These are phyloP conservation scores for Picea engelmannii DNA, from an alignment of 83 land plant species.

Conservation along the genomic window DNA sequence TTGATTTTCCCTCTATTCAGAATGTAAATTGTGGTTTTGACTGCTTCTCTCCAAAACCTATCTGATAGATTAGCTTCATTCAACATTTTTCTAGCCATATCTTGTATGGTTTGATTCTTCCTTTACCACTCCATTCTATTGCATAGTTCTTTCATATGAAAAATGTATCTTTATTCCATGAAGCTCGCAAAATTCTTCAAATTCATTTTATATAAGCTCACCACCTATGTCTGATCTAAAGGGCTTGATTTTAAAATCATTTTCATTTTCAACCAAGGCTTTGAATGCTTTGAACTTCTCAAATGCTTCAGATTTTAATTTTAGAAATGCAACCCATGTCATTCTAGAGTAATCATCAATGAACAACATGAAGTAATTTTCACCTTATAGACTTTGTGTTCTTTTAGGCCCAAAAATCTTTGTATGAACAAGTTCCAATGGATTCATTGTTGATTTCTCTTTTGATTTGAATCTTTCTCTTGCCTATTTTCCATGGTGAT, in stretches of 20 bases:
- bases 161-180: too few species aligned
- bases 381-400: not conserved
- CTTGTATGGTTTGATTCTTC: too few species aligned
- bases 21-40: too few species aligned
- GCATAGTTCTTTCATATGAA: too few species aligned
- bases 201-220: not conserved
- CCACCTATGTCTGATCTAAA: not conserved
- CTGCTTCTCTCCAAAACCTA: too few species aligned
- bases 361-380: not conserved
- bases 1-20: too few species aligned
- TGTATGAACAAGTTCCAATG: not conserved
- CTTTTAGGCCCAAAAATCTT: not conserved
- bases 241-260: not conserved
- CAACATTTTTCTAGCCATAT: too few species aligned
- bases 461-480: too few species aligned
- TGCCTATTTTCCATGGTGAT: not conserved
- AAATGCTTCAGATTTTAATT: not conserved
- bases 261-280: not conserved
- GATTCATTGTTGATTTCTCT: too few species aligned
- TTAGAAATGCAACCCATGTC: not conserved
- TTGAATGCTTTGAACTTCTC: not conserved
- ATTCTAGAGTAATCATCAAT: not conserved
- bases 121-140: too few species aligned
- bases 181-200: not conserved
- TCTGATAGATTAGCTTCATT: too few species aligned